A percentile compares a stretch with the other conserved stretches of the same genome.
Evolutionary conservation across 768 basidiomycete genomes (phyloP).

Genomic region (Paxillus ammoniavirescens): DNA sequence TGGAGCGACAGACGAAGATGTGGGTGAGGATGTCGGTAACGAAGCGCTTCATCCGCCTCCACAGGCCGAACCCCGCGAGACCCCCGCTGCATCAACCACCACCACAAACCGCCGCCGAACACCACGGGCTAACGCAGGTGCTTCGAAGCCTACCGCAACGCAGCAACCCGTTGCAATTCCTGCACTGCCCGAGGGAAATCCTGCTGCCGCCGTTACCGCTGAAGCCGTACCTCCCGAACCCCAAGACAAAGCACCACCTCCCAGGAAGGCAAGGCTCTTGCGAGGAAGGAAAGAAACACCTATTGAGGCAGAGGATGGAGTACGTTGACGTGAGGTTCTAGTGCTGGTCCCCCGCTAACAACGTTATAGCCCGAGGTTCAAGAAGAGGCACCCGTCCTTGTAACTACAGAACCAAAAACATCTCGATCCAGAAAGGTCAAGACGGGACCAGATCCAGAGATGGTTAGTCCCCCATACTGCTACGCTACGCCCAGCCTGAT

Average conservation of each 20-base stretch:
- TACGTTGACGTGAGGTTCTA: neutral
- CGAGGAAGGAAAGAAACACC: conserved; percentile 4
- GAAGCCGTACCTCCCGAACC: conserved; percentile 9
- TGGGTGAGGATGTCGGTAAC: conserved; percentile 4
- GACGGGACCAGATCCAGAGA: neutral
- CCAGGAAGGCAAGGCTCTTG: conserved; percentile 12
- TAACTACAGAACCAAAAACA: neutral
- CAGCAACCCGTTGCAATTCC: neutral
- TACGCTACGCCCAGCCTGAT: neutral
- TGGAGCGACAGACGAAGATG: conserved; percentile 2
- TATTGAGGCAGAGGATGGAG: neutral
- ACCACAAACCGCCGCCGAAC: conserved; percentile 18
- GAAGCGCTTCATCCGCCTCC: conserved; percentile 6
- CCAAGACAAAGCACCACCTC: conserved; percentile 20
- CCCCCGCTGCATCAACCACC: neutral
- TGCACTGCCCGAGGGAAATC: neutral
- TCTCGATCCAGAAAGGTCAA: conserved; percentile 3
- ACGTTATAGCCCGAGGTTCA: neutral
- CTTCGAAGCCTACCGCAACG: neutral
- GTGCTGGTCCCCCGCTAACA: neutral
- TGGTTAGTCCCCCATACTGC: neutral
- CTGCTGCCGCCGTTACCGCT: neutral
- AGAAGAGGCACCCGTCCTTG: neutral
- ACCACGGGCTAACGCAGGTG: neutral
- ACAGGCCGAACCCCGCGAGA: neutral